Evolutionary conservation across 176 grass and related monocot species (phyloP), one percentile per base, ranked within the genome.

Genomic region (Aegilops tauschii): DNA sequence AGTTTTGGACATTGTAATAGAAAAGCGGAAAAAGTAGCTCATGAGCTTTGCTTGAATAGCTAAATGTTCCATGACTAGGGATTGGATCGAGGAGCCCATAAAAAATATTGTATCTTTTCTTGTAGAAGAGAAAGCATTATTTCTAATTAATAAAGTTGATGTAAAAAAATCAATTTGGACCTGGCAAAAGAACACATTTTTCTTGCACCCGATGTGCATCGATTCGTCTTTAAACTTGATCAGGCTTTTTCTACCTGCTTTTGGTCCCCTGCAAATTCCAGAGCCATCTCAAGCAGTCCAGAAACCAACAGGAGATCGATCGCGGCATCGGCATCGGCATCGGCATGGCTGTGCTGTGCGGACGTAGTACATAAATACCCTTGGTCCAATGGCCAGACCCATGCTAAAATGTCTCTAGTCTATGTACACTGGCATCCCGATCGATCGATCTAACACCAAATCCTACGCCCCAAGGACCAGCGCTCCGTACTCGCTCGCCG

Each of bases 381-480:
- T 52, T 68, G 64, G 65, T 68, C 63, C 44, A 27, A 3, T 14
- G 11, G 7, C 6, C 47, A 27, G 47, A n/a, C 21, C 68, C 81
- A 83, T 73, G 13, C 81, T 4, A 56, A 27, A 42, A 21, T 83
- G 68, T 83, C 69, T 71, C 68, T 61, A 12, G 9, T 59, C 81
- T 42, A 83, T 42, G 35, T 21, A 83, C 50, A 59, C 30, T 36
- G 40, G 28, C 80, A 49, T 49, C 42, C 44, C 11, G 11, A 78
- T 61, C 11, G 11, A 78, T 61, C 31, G 12, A 78, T 69, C 61
- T 29, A 65, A 80, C 21, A 35, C 76, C 34, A 28, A 63, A 79
- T 42, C 31, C 14, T 31, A 11, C 44, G 47, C 69, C 5, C 25
- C 44, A 44, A 75, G 72, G 72, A 10, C 72, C 72, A 29, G 23